Conservation (phyloP, 192 early-diverging fungal genomes). For the Paraglomus brasilianum region DNA sequence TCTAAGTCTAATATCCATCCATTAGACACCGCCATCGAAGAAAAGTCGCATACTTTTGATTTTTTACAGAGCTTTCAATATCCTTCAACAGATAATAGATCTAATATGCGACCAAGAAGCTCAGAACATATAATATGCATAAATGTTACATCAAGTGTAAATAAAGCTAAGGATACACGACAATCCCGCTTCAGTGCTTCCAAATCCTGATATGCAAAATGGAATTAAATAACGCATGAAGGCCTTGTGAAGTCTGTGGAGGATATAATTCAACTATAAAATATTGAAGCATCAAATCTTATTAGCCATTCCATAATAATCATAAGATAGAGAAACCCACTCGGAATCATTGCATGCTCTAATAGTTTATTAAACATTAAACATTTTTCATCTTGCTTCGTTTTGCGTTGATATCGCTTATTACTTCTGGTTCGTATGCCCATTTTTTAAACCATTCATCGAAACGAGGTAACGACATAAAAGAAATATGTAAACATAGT, state of each 20-base stretch:
- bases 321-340: too few species aligned
- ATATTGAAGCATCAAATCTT: not conserved
- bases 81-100: constrained; percentile 11
- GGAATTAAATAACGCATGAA: not conserved
- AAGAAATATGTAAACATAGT: too few species aligned
- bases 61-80: not conserved
- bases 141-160: too few species aligned
- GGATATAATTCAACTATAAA: not conserved
- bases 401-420: not conserved
- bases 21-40: not conserved
- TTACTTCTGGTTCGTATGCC: too few species aligned
- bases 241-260: not conserved
- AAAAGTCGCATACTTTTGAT: constrained; percentile 1
- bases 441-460: too few species aligned
- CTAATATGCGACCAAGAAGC: too few species aligned
- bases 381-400: not conserved
- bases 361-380: constrained; percentile 1
- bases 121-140: too few species aligned
- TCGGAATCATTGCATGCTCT: not conserved
- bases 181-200: not conserved
- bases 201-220: not conserved
- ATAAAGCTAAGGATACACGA: not conserved
- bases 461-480: too few species aligned
- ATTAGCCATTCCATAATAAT: too few species aligned
- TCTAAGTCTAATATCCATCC: constrained; percentile 16